Conservation (phyloP, 176 grass and related monocot genomes). For the Zoysia pacifica region DNA sequence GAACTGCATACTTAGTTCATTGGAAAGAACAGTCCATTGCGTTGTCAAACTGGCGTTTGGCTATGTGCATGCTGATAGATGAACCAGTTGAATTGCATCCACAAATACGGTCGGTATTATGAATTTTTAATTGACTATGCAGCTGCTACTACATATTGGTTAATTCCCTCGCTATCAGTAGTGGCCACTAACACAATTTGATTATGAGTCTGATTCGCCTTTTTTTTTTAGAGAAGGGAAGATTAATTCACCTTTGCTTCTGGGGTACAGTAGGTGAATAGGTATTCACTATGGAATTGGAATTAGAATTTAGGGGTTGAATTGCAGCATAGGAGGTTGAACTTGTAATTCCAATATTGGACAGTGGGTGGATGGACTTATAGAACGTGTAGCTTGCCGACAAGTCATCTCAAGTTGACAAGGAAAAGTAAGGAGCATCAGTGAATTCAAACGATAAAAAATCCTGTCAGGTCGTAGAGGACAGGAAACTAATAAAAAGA, state of each 20-base stretch:
- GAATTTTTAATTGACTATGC: not conserved
- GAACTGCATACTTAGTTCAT: not conserved
- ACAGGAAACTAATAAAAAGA: not conserved
- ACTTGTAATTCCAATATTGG: constrained; percentile 39
- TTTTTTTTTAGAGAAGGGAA: not conserved
- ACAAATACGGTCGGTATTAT: not conserved
- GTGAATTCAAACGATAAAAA: constrained; percentile 11
- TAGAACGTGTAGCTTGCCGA: constrained; percentile 37
- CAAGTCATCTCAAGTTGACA: constrained; percentile 33
- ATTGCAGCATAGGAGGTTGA: constrained; percentile 26
- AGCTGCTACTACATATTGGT: not conserved
- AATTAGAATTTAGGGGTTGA: constrained; percentile 29
- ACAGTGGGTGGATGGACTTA: constrained; percentile 36
- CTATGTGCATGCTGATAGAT: not conserved
- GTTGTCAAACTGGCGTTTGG: not conserved
- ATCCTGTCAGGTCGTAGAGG: not conserved
- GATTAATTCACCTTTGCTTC: constrained; percentile 35
- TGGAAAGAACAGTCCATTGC: not conserved
- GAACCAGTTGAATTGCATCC: not conserved
- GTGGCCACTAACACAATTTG: constrained; percentile 30
- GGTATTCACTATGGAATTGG: constrained; percentile 25
- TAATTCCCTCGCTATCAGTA: not conserved
- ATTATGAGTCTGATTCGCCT: constrained; percentile 24
- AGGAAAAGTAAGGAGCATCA: not conserved
- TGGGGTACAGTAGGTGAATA: constrained; percentile 22